phyloP scores from a whole-genome alignment of 805 yeast genomes.

The Phaffomyces opuntiae region DNA sequence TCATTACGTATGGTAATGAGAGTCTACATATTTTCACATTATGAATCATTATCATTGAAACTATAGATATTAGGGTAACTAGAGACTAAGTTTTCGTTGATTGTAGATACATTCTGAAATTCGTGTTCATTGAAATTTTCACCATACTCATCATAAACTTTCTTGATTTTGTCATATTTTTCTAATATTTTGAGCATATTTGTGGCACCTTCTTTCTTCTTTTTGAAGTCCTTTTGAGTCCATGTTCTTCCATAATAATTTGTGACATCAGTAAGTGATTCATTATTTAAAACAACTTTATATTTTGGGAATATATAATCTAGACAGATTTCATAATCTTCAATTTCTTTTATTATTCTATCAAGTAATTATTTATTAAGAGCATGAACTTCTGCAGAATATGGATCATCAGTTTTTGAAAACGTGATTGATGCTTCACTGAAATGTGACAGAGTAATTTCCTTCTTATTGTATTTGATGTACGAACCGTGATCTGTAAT shows the following conservation, averaged over 20 bases:
- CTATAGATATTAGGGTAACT: no score
- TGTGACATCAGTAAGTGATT: conserved; percentile 51
- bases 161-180: conserved; percentile 35
- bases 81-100: no score
- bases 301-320: conserved; percentile 23
- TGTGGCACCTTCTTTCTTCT: conserved; percentile 23
- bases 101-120: conserved; percentile 31
- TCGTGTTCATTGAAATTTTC: conserved; percentile 24
- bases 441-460: no score
- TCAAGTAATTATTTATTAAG: conserved; percentile 52
- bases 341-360: conserved; percentile 29
- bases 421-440: no score
- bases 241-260: conserved; percentile 53
- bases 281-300: conserved; percentile 62
- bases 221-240: conserved; percentile 50
- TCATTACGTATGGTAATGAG: no score
- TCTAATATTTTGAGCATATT: conserved; percentile 31
- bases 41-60: no score
- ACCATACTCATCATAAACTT: conserved; percentile 25
- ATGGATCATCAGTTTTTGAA: conserved; percentile 52
- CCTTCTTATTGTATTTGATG: background rate
- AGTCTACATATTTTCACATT: no score
- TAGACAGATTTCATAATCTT: conserved; percentile 12
- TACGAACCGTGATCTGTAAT: conserved; percentile 79
- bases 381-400: conserved; percentile 74